Conservation (phyloP, 1,284 basidiomycete species). For the Cystobasidiaceae sp. region DNA sequence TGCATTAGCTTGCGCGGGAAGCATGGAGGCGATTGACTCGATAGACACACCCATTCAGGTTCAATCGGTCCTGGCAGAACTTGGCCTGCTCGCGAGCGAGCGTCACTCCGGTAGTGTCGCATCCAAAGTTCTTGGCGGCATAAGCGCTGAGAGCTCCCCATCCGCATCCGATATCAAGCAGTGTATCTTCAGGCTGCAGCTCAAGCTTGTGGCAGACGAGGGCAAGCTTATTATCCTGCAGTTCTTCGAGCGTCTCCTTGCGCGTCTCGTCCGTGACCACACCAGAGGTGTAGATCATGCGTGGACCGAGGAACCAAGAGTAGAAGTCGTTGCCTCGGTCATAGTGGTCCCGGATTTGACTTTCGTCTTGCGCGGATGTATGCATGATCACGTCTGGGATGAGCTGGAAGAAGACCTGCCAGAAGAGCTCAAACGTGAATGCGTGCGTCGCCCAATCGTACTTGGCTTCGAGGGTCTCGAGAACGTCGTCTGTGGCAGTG, state of each 20-base stretch:
- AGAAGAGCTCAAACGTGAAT: conserved; percentile 77
- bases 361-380: conserved; percentile 82
- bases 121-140: conserved; percentile 94
- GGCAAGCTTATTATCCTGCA: conserved; percentile 97
- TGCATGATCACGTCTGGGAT: conserved; percentile 91
- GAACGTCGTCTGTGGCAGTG: conserved; percentile 65
- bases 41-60: conserved; percentile 58
- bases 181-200: conserved; percentile 71
- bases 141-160: conserved; percentile 96
- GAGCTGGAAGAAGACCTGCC: conserved; percentile 83
- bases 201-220: conserved; percentile 92
- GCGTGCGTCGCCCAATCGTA: conserved; percentile 93
- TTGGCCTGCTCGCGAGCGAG: conserved; percentile 83
- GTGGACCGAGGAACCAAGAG: conserved; percentile 86
- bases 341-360: conserved; percentile 94
- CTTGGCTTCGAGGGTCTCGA: conserved; percentile 87
- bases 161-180: conserved; percentile 93
- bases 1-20: neutral
- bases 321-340: conserved; percentile 95
- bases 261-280: conserved; percentile 69
- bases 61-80: conserved; percentile 86
- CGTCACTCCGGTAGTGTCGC: conserved; percentile 92
- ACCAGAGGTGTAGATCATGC: conserved; percentile 97
- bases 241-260: conserved; percentile 83
- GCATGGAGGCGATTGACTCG: neutral